phyloP scores from a whole-genome alignment of 805 yeast species.

The Tanozyma kutaoensis region DNA sequence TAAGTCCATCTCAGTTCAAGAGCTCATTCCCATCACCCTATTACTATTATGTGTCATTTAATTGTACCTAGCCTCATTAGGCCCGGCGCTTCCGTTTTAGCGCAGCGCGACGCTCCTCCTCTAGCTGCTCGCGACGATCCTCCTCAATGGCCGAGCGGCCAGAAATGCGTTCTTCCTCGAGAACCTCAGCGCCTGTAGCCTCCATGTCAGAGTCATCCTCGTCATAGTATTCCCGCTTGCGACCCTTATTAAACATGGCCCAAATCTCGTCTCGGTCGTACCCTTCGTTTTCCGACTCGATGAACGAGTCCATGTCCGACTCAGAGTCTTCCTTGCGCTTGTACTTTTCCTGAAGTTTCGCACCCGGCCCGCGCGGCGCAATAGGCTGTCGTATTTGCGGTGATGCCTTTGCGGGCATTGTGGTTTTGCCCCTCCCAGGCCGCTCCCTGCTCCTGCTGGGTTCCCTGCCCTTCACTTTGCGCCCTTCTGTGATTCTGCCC shows the following conservation, averaged over 20 bases:
- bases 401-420: slow-evolving; percentile 31
- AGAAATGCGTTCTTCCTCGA: slow-evolving; percentile 70
- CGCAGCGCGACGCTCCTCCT: slow-evolving; percentile 35
- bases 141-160: slow-evolving; percentile 58
- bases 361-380: slow-evolving; percentile 54
- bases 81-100: slow-evolving; percentile 18
- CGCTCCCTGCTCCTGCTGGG: neutral
- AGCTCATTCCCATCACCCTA: too few relatives aligned
- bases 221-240: slow-evolving; percentile 37
- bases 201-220: slow-evolving; percentile 63
- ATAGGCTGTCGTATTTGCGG: too few relatives aligned
- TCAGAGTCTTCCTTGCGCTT: slow-evolving; percentile 18
- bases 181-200: slow-evolving; percentile 81
- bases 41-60: too few relatives aligned
- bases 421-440: slow-evolving; percentile 7
- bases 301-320: slow-evolving; percentile 40
- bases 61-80: too few relatives aligned
- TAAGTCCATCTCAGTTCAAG: too few relatives aligned
- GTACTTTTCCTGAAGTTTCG: slow-evolving; percentile 31
- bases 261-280: slow-evolving; percentile 83
- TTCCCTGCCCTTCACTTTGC: neutral
- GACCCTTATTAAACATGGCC: slow-evolving; percentile 67
- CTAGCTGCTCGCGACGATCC: slow-evolving; percentile 57
- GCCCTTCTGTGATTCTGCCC: neutral
- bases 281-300: slow-evolving; percentile 27